These are phyloP conservation scores for Coprinopsis sp. DNA, from an alignment of 768 basidiomycete species.

Conservation along the genomic window DNA sequence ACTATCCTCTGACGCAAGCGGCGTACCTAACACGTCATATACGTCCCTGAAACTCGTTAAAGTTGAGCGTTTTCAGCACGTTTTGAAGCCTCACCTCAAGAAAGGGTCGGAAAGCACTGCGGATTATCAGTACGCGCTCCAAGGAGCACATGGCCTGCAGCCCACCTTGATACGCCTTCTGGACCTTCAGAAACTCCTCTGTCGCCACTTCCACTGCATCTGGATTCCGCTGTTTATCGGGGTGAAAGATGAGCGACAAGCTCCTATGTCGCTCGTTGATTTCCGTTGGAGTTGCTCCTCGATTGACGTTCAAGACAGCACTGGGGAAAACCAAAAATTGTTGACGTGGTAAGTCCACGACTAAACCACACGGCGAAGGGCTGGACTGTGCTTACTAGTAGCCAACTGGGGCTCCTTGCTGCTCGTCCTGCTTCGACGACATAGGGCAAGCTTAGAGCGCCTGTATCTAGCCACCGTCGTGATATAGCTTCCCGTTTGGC, in stretches of 20 bases:
- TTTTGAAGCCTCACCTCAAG: constrained; percentile 42
- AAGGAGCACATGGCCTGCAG: not conserved
- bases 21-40: constrained; percentile 67
- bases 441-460: too few relatives aligned
- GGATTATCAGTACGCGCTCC: not conserved
- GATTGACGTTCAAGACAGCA: constrained; percentile 67
- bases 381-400: not conserved
- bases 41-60: constrained; percentile 44
- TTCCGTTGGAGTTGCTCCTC: constrained; percentile 57
- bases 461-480: too few relatives aligned
- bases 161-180: constrained; percentile 79
- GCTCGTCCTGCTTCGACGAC: constrained; percentile 1
- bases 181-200: constrained; percentile 66
- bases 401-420: not conserved
- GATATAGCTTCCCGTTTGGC: too few relatives aligned
- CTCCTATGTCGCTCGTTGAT: constrained; percentile 70
- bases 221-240: constrained; percentile 73
- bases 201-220: constrained; percentile 54
- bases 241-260: constrained; percentile 77
- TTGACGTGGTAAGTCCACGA: not conserved
- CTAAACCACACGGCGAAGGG: constrained; percentile 1
- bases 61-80: not conserved
- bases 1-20: not conserved
- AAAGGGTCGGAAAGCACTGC: constrained; percentile 71
- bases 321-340: constrained; percentile 26